Conservation (phyloP, 495 filamentous ascomycete genomes). For the Daldinia childiae region DNA sequence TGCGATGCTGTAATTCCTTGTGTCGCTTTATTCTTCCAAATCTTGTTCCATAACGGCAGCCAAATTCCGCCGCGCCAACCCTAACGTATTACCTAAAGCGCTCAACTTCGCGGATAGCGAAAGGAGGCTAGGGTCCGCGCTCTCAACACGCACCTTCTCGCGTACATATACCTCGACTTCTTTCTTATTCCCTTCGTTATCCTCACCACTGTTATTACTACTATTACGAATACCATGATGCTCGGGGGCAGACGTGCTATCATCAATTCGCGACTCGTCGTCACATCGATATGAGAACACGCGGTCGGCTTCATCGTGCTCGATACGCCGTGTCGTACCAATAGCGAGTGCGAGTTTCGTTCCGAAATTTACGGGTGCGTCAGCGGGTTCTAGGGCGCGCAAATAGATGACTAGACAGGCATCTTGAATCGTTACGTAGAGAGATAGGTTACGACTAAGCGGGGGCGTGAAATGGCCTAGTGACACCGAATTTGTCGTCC, state of each 20-base stretch:
- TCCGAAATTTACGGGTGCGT: slow-evolving; percentile 58
- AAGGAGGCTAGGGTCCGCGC: slow-evolving; percentile 88
- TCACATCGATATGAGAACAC: slow-evolving; percentile 67
- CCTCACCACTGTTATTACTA: too few species aligned
- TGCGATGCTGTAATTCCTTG: not conserved
- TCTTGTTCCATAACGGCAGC: slow-evolving; percentile 81
- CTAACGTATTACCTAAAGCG: slow-evolving; percentile 78
- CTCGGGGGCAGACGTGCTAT: slow-evolving; percentile 13
- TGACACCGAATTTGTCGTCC: slow-evolving; percentile 52
- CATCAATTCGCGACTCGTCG: slow-evolving; percentile 18
- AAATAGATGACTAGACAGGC: slow-evolving; percentile 79
- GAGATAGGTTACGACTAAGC: slow-evolving; percentile 62
- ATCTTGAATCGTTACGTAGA: slow-evolving; percentile 81
- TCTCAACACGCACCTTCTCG: slow-evolving; percentile 92
- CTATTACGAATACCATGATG: not conserved
- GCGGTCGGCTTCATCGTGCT: slow-evolving; percentile 83
- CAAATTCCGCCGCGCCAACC: slow-evolving; percentile 73
- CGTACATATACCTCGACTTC: slow-evolving; percentile 76
- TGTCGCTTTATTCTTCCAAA: slow-evolving; percentile 15
- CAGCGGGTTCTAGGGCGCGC: slow-evolving; percentile 76
- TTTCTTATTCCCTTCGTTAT: not conserved
- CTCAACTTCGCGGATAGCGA: slow-evolving; percentile 87
- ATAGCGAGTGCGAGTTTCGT: slow-evolving; percentile 63
- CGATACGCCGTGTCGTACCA: slow-evolving; percentile 67
- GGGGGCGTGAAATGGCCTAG: slow-evolving; percentile 57